These are phyloP conservation scores for Barnettozyma pratensis DNA, from an alignment of 805 yeast genomes.

Conservation along the genomic window DNA sequence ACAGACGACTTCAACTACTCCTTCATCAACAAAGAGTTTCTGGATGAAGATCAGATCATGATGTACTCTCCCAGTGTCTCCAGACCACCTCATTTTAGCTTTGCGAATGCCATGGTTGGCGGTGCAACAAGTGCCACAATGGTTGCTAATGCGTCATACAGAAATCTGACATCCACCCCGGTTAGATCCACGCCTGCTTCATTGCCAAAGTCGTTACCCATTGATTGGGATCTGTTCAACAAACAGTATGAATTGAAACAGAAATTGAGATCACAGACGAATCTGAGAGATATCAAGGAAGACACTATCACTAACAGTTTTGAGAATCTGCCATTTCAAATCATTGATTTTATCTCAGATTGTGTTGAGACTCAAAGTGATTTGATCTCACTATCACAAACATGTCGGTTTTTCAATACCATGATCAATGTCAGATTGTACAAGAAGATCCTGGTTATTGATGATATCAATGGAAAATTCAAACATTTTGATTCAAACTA, in stretches of 20 bases:
- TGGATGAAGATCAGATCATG: constrained; percentile 13
- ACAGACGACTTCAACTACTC: constrained; percentile 15
- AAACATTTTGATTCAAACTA: constrained; percentile 21
- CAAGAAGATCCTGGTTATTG: constrained; percentile 22
- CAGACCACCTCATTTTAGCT: constrained; percentile 1
- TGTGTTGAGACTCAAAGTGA: constrained; percentile 26
- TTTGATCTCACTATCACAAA: constrained; percentile 20
- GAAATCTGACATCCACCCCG: constrained; percentile 26
- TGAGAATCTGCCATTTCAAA: constrained; percentile 25
- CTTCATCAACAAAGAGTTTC: constrained; percentile 22
- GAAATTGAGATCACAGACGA: constrained; percentile 9
- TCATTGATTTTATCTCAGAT: constrained; percentile 24
- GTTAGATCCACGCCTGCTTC: constrained; percentile 19
- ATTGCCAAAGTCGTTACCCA: constrained; percentile 24
- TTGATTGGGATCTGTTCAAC: constrained; percentile 27
- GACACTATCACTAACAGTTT: constrained; percentile 16
- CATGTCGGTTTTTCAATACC: constrained; percentile 24
- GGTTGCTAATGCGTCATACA: constrained; percentile 8
- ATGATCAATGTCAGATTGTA: constrained; percentile 24
- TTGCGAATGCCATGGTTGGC: constrained; percentile 3
- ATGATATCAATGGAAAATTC: constrained; percentile 18
- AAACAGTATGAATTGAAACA: constrained; percentile 23
- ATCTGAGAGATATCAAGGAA: constrained; percentile 2
- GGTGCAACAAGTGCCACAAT: neutral
- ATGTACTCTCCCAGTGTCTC: constrained; percentile 2